phyloP scores from a whole-genome alignment of 331 rosid species.

The Rosa hybrid region DNA sequence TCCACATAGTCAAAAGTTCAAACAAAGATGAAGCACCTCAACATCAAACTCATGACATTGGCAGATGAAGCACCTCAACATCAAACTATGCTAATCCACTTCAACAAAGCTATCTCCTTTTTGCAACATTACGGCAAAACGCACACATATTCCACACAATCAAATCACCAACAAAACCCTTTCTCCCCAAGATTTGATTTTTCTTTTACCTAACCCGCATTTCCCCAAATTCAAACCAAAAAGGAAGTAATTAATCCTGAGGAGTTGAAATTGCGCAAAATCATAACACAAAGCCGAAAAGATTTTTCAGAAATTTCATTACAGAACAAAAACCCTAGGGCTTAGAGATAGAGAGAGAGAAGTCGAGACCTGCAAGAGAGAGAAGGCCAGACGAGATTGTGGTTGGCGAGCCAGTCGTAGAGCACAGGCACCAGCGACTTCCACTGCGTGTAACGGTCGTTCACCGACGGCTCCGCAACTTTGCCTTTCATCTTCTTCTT shows the following conservation, averaged over 20 bases:
- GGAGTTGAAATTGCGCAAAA: not conserved
- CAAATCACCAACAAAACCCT: not conserved
- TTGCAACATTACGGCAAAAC: not conserved
- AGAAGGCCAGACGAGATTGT: slow-evolving; percentile 90
- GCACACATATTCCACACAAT: not conserved
- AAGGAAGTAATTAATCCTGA: not conserved
- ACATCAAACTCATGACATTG: not conserved
- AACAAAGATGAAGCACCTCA: not conserved
- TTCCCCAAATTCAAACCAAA: slow-evolving; percentile 12
- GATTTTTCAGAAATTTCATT: not conserved
- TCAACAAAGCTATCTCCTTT: not conserved
- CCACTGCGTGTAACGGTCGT: slow-evolving; percentile 73
- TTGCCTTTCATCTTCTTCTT: slow-evolving; percentile 36
- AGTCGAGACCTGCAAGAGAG: slow-evolving; percentile 66
- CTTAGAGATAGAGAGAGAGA: not conserved
- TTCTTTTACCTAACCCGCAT: slow-evolving; percentile 17
- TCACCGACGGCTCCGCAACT: slow-evolving; percentile 38
- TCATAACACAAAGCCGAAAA: not conserved
- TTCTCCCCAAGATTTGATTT: not conserved
- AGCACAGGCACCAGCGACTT: slow-evolving; percentile 73
- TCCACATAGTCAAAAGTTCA: not conserved
- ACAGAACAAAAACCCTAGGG: slow-evolving; percentile 9
- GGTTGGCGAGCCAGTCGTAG: slow-evolving; percentile 86
- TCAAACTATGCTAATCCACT: not conserved
- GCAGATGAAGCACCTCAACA: not conserved